These are phyloP conservation scores for Nelumbo lutea DNA, from an alignment of 164 flowering plant genomes.

Conservation along the genomic window DNA sequence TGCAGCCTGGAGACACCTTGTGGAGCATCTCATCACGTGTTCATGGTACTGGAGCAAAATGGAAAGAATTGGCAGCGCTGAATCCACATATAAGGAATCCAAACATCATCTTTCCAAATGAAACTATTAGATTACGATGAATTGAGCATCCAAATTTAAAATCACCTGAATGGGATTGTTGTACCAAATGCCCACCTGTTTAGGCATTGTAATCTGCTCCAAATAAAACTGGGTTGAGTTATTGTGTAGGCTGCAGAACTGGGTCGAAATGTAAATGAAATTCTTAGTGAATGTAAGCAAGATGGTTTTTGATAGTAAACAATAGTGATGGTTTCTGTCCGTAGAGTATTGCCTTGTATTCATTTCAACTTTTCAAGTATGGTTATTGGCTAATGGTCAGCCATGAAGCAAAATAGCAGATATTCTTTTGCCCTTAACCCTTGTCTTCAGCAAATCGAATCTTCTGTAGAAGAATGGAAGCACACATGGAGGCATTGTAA, in stretches of 20 bases:
- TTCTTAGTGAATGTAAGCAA: not conserved
- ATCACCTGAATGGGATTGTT: not conserved
- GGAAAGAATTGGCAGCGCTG: constrained; percentile 59
- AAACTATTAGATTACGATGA: constrained; percentile 46
- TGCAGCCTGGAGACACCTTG: constrained; percentile 47
- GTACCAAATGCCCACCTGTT: not conserved
- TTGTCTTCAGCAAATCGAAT: too few relatives aligned
- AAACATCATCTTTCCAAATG: constrained; percentile 60
- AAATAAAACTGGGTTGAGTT: not conserved
- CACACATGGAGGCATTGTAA: too few relatives aligned
- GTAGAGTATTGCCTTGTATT: not conserved
- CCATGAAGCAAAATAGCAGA: not conserved
- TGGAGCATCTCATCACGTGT: constrained; percentile 89
- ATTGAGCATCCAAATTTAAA: not conserved
- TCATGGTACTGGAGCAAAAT: constrained; percentile 58
- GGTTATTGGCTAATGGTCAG: not conserved
- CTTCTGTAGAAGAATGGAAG: too few relatives aligned
- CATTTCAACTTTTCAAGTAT: not conserved
- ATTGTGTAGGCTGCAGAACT: not conserved
- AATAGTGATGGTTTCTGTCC: not conserved
- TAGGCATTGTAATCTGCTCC: not conserved
- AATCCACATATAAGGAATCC: constrained; percentile 72
- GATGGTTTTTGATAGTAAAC: not conserved
- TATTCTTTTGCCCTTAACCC: too few relatives aligned
- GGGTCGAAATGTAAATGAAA: not conserved